Percentiles rank a stretch among this genome's conserved stretches.
Conservation (phyloP, 1,139 yeast genomes). For the Eremothecium sinecaudum region DNA sequence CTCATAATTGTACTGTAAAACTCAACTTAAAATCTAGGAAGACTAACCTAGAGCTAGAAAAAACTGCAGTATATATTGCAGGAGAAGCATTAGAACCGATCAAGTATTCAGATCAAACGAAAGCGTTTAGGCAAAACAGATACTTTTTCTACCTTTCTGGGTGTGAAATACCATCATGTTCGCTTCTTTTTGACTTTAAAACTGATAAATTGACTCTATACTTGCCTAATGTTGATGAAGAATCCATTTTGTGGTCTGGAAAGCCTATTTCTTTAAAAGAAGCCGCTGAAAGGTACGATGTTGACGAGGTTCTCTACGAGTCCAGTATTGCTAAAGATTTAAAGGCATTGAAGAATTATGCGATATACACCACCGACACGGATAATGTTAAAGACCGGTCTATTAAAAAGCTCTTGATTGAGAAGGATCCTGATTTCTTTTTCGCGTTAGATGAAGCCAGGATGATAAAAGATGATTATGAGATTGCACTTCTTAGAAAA, state of each 20-base stretch:
- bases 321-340: constrained; percentile 37
- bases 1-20: constrained; percentile 50
- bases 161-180: constrained; percentile 71
- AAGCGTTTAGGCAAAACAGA: constrained; percentile 78
- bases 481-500: constrained; percentile 61
- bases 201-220: constrained; percentile 57
- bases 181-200: constrained; percentile 48
- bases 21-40: constrained; percentile 34
- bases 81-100: constrained; percentile 56
- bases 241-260: constrained; percentile 96
- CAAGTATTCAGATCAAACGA: constrained; percentile 73
- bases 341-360: constrained; percentile 18
- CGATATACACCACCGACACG: constrained; percentile 35
- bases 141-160: constrained; percentile 85
- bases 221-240: constrained; percentile 73
- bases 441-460: constrained; percentile 83
- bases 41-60: constrained; percentile 16
- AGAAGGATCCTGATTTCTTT: constrained; percentile 43
- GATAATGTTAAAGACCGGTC: constrained; percentile 26
- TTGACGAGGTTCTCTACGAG: constrained; percentile 67
- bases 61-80: constrained; percentile 46
- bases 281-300: constrained; percentile 59
- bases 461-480: constrained; percentile 73
- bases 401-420: constrained; percentile 33
- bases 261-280: constrained; percentile 62